A percentile compares a stretch with the other conserved stretches of the same genome.
Evolutionary conservation across 805 yeast species (phyloP).

Genomic region (Ogataea angusta): DNA sequence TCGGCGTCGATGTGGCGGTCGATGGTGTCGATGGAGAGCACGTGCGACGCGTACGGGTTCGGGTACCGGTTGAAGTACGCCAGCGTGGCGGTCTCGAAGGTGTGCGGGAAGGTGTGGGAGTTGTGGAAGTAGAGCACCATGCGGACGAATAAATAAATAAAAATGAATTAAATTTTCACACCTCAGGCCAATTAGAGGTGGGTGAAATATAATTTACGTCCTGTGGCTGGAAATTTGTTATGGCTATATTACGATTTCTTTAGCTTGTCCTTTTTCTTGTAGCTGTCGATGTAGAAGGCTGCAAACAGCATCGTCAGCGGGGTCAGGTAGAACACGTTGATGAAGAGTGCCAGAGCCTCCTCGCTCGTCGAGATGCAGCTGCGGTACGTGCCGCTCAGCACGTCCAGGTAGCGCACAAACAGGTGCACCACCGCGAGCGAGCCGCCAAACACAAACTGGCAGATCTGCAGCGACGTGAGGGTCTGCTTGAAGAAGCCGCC

Average conservation of each 20-base stretch:
- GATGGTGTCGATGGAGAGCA: constrained; percentile 76
- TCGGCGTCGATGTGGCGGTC: constrained; percentile 53
- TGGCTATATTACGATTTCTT: neutral
- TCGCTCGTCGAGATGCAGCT: constrained; percentile 56
- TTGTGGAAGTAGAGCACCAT: constrained; percentile 67
- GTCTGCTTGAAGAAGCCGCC: constrained; percentile 55
- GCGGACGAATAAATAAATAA: neutral
- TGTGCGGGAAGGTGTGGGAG: constrained; percentile 55
- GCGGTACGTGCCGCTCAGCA: constrained; percentile 37
- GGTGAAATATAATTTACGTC: constrained; percentile 3
- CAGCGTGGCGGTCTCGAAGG: constrained; percentile 68
- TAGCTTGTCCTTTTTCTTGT: constrained; percentile 30
- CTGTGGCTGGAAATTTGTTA: too few relatives aligned
- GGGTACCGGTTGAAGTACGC: constrained; percentile 76
- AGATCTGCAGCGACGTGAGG: constrained; percentile 64
- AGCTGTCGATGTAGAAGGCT: constrained; percentile 61
- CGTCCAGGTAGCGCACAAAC: constrained; percentile 57
- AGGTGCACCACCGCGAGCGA: constrained; percentile 62
- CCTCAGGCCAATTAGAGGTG: constrained; percentile 5
- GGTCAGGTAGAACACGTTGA: constrained; percentile 62
- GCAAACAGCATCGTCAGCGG: constrained; percentile 67
- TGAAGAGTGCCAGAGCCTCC: constrained; percentile 57
- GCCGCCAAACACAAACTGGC: constrained; percentile 69
- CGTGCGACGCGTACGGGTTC: constrained; percentile 84
- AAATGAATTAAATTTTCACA: constrained; percentile 4